phyloP scores from a whole-genome alignment of 768 basidiomycete species.

The Agaricus subrufescens region DNA sequence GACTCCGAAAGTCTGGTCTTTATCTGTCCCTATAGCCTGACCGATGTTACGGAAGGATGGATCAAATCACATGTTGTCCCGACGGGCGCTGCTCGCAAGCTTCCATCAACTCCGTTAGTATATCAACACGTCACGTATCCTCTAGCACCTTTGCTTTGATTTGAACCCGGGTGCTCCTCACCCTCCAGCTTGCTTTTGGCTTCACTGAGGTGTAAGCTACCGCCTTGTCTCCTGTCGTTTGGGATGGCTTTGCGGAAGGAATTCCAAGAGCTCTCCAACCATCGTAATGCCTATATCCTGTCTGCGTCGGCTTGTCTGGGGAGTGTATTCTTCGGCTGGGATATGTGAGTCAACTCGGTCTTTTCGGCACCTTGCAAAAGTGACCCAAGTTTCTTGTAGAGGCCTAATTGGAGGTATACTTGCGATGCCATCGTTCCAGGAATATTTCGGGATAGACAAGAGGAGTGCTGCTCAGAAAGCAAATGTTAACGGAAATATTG shows the following conservation, averaged over 20 bases:
- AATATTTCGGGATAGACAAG: slow-evolving; percentile 42
- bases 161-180: not conserved
- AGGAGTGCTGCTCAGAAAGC: slow-evolving; percentile 31
- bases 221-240: not conserved
- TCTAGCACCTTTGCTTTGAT: too few species aligned
- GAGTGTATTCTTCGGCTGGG: slow-evolving; percentile 48
- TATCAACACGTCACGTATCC: too few species aligned
- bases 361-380: not conserved
- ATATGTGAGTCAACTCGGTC: slow-evolving; percentile 24
- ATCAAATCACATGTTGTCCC: too few species aligned
- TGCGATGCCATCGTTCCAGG: slow-evolving; percentile 39
- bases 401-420: slow-evolving; percentile 48
- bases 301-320: slow-evolving; percentile 42
- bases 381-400: slow-evolving; percentile 7
- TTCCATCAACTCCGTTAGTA: too few species aligned
- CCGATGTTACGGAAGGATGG: too few species aligned
- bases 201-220: not conserved
- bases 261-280: slow-evolving; percentile 21
- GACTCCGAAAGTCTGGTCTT: too few species aligned
- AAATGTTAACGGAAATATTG: slow-evolving; percentile 44
- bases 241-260: slow-evolving; percentile 19
- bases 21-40: too few species aligned
- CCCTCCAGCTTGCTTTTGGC: not conserved
- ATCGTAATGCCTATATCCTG: slow-evolving; percentile 42
- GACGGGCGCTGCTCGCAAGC: too few species aligned